Evolutionary conservation across 2,329 filamentous ascomycete species (phyloP), one percentile per base, ranked within the genome.

Genomic region (Massarina eburnea): DNA sequence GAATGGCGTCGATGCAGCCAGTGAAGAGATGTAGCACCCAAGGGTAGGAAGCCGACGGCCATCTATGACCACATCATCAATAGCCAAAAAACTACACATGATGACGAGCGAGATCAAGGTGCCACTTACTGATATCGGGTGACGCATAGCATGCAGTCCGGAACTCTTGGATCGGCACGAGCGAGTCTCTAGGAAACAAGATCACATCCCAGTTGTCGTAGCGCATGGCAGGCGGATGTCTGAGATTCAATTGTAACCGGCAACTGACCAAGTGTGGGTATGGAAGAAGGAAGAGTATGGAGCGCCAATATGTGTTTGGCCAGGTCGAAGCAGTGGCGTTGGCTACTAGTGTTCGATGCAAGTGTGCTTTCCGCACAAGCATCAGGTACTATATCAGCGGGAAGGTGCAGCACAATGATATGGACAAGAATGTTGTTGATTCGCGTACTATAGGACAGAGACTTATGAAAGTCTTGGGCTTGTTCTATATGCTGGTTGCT

Each of bases 181-280:
- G 84, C 57, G 78, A 83, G 49, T 80, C 78, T 45, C 52, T 59
- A 0, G 88, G 85, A 66, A 95, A 95, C 50, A 95, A 76, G 34
- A 95, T 81, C 44, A 94, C 80, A 61, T 95, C 90, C 90, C 89
- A 95, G 61, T 89, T 84, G 58, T 89, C 81, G 76, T 87, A 95
- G 48, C 89, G 84, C 90, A 95, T 95, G 51, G 58, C 77, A 69
- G 59, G 51, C 47, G 46, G 51, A 35, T 51, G 48, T 38, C 47
- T 42, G 39, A 43, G 50, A 45, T 45, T 41, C 36, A 46, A 43
- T 50, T 50, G 49, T 54, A 54, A 46, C 47, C 45, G 47, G 51
- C 49, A 54, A 50, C 49, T 54, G 52, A 57, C 30, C 38, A 51
- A 19, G 38, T n/a, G 33, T 44, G 29, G 32, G 26, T 47, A 24